phyloP scores from a whole-genome alignment of 805 yeast genomes.

The Saccharomycopsis sp. region DNA sequence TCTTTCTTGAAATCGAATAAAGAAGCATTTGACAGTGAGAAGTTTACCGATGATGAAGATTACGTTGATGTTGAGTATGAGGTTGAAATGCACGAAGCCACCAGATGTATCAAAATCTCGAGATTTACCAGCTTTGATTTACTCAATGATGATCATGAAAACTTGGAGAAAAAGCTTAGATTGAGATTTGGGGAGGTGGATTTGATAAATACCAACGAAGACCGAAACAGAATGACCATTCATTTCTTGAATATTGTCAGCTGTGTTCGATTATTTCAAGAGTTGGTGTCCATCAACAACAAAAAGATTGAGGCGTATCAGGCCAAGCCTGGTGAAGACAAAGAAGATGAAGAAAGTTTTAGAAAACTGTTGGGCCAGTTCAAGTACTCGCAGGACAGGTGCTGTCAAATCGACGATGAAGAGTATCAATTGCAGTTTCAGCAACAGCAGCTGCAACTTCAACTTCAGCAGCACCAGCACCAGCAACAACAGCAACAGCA shows the following conservation, averaged over 20 bases:
- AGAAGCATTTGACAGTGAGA: not conserved
- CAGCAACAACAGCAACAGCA: too few species aligned
- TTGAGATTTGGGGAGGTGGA: slow-evolving; percentile 19
- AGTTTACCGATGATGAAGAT: slow-evolving; percentile 9
- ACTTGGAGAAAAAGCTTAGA: slow-evolving; percentile 19
- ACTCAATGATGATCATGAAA: slow-evolving; percentile 20
- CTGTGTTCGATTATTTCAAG: slow-evolving; percentile 10
- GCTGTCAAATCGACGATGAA: slow-evolving; percentile 19
- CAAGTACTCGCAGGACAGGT: slow-evolving; percentile 17
- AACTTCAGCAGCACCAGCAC: not conserved
- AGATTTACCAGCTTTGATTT: slow-evolving; percentile 13
- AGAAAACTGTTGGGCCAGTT: slow-evolving; percentile 5
- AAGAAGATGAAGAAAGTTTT: not conserved
- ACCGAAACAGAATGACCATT: slow-evolving; percentile 15
- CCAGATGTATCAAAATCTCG: slow-evolving; percentile 16
- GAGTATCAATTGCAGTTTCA: slow-evolving; percentile 19
- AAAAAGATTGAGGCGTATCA: not conserved
- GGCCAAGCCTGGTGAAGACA: not conserved
- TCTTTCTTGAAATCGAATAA: slow-evolving; percentile 1
- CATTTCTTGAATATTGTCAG: slow-evolving; percentile 18
- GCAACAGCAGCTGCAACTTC: not conserved
- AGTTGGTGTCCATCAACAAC: slow-evolving; percentile 1
- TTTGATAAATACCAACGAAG: slow-evolving; percentile 20
- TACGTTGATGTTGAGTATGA: slow-evolving; percentile 11
- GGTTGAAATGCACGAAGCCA: slow-evolving; percentile 16